Evolutionary conservation across 345 rosid genomes (phyloP), one percentile per base, ranked within the genome.

Genomic region (Rhodamnia rubescens): DNA sequence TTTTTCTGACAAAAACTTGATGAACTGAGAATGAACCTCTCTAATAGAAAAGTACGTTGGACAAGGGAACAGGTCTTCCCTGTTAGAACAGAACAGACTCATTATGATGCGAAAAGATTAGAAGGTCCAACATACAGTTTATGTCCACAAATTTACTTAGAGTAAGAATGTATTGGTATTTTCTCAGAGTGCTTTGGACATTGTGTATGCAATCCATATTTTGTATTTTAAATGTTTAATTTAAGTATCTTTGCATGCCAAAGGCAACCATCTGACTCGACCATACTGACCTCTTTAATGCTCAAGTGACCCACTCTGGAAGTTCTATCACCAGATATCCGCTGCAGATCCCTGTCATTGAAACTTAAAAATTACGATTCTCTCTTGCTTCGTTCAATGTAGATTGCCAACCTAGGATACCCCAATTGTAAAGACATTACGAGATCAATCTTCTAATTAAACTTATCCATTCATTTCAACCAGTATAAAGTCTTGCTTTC

Each of bases 321-420:
- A 87, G 94, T 87, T 84, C 82, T 87, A 88, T 96, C 93, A 85
- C 96, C 94, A 87, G 98, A 90, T 90, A 96, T 93, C 85, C 87
- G 91, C 88, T 94, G 99, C 96, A 97, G 94, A 90, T 97, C 99
- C 98, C 99, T 97, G 96, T 88, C 94, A 92, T 94, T 90, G 78
- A 69, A 32, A 69, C 90, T 85, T 85, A 90, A 81, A 74, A 74
- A 90, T 84, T 85, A 90, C 36, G 81, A 54, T 53, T 51, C 42
- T 32, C 85, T 69, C 64, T 83, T 20, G 78, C 78, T 69, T 18
- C 11, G 3, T 69, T 82, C 57, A 82, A 82, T 26, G 10, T 52
- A 52, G 24, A 7, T 32, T 69, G 24, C 78, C 44, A 32, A 32
- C 78, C 47, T 29, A 64, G 75, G 75, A 64, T 36, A 32, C 11